A percentile compares a stretch with the other conserved stretches of the same genome.
Conservation (phyloP, 495 filamentous ascomycete species). For the Tuber brumale region DNA sequence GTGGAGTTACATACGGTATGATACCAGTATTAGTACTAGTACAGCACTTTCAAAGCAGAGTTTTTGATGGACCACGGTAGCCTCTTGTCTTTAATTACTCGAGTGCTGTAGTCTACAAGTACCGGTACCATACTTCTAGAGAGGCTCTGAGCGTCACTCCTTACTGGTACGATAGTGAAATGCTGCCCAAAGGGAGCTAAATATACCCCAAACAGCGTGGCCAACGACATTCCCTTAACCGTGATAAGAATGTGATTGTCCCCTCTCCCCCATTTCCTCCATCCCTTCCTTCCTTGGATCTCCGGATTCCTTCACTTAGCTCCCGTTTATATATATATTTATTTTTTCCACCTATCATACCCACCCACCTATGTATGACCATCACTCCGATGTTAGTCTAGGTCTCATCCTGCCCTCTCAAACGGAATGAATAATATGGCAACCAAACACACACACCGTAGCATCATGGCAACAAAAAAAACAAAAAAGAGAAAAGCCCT, state of each 20-base stretch:
- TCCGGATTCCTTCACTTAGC: not conserved
- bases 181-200: not conserved
- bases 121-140: too few relatives aligned
- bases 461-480: not conserved
- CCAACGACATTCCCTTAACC: not conserved
- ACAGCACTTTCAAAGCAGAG: not conserved
- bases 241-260: not conserved
- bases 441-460: not conserved
- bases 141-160: not conserved
- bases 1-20: too few relatives aligned
- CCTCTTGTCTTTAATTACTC: not conserved
- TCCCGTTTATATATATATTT: slow-evolving; percentile 3
- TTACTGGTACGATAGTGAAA: not conserved
- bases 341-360: not conserved
- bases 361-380: not conserved
- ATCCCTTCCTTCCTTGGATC: not conserved
- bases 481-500: not conserved
- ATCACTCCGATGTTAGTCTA: not conserved
- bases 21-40: not conserved
- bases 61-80: not conserved
- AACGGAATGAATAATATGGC: not conserved
- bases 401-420: not conserved
- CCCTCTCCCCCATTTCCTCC: not conserved
- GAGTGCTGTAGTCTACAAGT: too few relatives aligned
- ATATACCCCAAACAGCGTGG: slow-evolving; percentile 1